Base-by-base conservation (phyloP, 805 yeast species). In the Kodamaea kaohsiungensis region DNA sequence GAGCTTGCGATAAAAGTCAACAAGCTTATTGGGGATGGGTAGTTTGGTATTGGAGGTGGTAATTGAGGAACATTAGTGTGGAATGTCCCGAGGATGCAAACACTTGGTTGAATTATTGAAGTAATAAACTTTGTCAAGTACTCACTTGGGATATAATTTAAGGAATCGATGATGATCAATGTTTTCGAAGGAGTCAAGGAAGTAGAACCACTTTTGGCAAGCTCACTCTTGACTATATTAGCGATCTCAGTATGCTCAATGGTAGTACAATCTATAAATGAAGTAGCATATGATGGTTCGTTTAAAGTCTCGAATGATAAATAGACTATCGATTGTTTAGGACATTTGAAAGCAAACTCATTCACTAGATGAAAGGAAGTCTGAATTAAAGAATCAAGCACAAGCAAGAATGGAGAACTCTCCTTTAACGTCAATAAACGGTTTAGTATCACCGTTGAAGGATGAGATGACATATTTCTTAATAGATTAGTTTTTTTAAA, bases 1-100 rank as follows among this genome's bases (percentile, higher is more conserved):
- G 89, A 77, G 1, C 93, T 87, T 1, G 98, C 91, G 65, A 91
- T 82, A 64, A 83, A 91, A 38, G 80, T 73, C 27, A 91, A 71
- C 19, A 88, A 65, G 5, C 75, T 75, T n/a, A 76, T 54, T 0
- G 81, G 65, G 0, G 78, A 64, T 0, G 96, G 96, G 56, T 80
- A 83, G 51, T 83, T 79, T 1, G 59, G 39, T 15, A 61, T 54
- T n/a, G 60, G 62, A 73, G 16, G 74, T 46, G 35, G 80, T 72
- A 83, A 18, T 16, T 59, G 62, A 1, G 74, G 83, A n/a, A 66
- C 60, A 48, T 69, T 66, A 6, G 64, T 65, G 56, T 78, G 82
- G 54, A 53, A 75, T 1, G 69, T 67, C 0, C 71, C 81, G 35
- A 78, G 55, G 0, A 77, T 56, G 0, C 71, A 62, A 2, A 65